These are phyloP conservation scores for Dictyostelium capitatum DNA, from an alignment of 78 protist genomes.

Conservation along the genomic window DNA sequence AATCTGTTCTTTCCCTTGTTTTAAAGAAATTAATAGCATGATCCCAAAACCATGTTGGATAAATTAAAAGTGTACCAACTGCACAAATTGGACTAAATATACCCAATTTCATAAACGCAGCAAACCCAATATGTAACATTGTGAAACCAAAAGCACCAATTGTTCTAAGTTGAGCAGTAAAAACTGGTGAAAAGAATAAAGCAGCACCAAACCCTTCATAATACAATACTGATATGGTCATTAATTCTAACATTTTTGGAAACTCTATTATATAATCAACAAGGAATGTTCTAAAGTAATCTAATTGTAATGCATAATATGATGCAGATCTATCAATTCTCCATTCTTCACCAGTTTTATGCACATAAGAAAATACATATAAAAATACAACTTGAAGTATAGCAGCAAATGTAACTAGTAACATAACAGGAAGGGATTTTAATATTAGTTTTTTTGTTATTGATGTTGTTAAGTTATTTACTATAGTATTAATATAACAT, in stretches of 20 bases:
- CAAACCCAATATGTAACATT: constrained; percentile 62
- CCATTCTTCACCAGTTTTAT: constrained; percentile 84
- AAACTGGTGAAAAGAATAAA: constrained; percentile 22
- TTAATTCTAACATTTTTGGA: constrained; percentile 17
- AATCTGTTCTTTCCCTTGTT: constrained; percentile 58
- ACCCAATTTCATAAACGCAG: constrained; percentile 56
- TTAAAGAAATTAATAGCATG: constrained; percentile 14
- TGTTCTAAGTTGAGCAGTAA: constrained; percentile 27
- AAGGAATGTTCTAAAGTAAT: constrained; percentile 55
- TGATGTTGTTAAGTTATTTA: too few relatives aligned
- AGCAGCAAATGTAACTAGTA: constrained; percentile 66
- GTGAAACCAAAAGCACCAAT: constrained; percentile 69
- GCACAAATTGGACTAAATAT: constrained; percentile 69
- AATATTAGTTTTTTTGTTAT: too few relatives aligned
- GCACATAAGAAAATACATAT: constrained; percentile 63
- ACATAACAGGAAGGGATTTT: too few relatives aligned
- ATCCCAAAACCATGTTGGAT: constrained; percentile 74
- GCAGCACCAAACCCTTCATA: constrained; percentile 64
- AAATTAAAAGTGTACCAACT: constrained; percentile 14
- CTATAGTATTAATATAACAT: too few relatives aligned
- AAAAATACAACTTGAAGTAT: constrained; percentile 57
- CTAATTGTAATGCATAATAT: constrained; percentile 49
- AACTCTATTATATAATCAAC: constrained; percentile 42
- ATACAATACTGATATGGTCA: constrained; percentile 36
- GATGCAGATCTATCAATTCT: constrained; percentile 68